phyloP scores from a whole-genome alignment of 345 rosid species.

The Hypericum androsaemum region DNA sequence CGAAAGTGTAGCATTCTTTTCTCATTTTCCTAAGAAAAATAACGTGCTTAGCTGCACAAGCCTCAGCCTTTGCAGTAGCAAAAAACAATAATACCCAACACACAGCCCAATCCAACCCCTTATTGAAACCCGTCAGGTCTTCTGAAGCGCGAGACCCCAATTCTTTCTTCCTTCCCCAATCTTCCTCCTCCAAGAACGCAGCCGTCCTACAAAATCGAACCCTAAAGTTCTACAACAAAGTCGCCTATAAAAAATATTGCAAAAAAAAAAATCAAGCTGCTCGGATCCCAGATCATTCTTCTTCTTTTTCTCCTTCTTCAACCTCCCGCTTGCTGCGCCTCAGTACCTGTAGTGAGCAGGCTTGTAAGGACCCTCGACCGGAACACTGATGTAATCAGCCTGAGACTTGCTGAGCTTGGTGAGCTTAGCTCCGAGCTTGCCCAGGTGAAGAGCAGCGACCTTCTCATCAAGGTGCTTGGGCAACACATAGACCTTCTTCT shows the following conservation, averaged over 20 bases:
- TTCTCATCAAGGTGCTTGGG: conserved; percentile 98
- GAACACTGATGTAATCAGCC: conserved; percentile 77
- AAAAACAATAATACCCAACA: conserved; percentile 9
- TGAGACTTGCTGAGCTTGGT: conserved; percentile 77
- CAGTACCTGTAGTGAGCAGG: conserved; percentile 89
- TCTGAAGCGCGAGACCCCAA: conserved; percentile 9
- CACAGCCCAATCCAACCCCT: conserved; percentile 29
- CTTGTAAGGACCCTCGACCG: conserved; percentile 94
- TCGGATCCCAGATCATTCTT: neutral
- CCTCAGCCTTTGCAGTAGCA: conserved; percentile 1
- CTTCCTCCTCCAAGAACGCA: conserved; percentile 17
- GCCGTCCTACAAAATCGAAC: conserved; percentile 15
- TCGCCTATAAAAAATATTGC: conserved; percentile 4
- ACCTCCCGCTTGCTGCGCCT: conserved; percentile 13
- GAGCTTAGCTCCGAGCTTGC: conserved; percentile 85
- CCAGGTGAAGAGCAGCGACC: conserved; percentile 87
- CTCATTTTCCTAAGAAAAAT: no score
- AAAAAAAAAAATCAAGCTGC: conserved; percentile 8
- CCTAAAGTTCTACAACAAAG: conserved; percentile 14
- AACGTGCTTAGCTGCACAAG: neutral
- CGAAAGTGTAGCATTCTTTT: no score
- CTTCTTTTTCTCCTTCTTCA: no score
- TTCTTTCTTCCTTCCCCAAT: conserved; percentile 10
- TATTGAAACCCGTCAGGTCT: conserved; percentile 27
- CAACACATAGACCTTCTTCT: conserved; percentile 88